Evolutionary conservation across 1,284 basidiomycete genomes (phyloP).

Genomic region (Vanrija sp.): DNA sequence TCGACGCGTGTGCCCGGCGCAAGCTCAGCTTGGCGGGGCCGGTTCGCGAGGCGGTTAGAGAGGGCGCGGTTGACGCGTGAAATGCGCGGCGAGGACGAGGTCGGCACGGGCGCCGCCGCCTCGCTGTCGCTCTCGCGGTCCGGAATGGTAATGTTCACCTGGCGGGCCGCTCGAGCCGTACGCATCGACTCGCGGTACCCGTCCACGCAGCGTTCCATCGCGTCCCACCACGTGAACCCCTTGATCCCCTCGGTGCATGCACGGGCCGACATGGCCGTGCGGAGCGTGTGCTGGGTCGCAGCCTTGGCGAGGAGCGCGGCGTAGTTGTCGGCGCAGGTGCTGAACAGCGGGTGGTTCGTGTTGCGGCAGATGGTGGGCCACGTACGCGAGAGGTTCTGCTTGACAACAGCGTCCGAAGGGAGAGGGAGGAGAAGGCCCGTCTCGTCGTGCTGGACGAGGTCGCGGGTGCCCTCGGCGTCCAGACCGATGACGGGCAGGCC

Average conservation of each 20-base stretch:
- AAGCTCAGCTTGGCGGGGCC: background rate
- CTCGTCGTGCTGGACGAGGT: slow-evolving; percentile 52
- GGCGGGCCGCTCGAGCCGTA: slow-evolving; percentile 15
- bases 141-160: slow-evolving; percentile 9
- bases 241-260: slow-evolving; percentile 48
- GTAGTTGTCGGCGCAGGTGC: slow-evolving; percentile 48
- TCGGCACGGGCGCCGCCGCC: background rate
- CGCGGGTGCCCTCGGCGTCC: slow-evolving; percentile 57
- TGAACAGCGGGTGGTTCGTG: slow-evolving; percentile 40
- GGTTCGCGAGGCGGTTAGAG: slow-evolving; percentile 19
- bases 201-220: slow-evolving; percentile 56
- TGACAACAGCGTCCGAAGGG: slow-evolving; percentile 26
- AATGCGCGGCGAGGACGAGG: slow-evolving; percentile 8
- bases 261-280: slow-evolving; percentile 49
- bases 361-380: slow-evolving; percentile 46
- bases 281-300: slow-evolving; percentile 41
- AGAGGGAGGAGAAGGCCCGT: slow-evolving; percentile 53
- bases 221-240: slow-evolving; percentile 55
- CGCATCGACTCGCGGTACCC: slow-evolving; percentile 52
- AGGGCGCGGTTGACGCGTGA: slow-evolving; percentile 26
- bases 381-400: slow-evolving; percentile 9
- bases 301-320: slow-evolving; percentile 49
- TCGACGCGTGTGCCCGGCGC: background rate
- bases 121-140: background rate
- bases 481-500: slow-evolving; percentile 58